Percentiles rank a stretch among this genome's conserved stretches.
Evolutionary conservation across 495 filamentous ascomycete genomes (phyloP).

Genomic region (Trichoderma parareesei): DNA sequence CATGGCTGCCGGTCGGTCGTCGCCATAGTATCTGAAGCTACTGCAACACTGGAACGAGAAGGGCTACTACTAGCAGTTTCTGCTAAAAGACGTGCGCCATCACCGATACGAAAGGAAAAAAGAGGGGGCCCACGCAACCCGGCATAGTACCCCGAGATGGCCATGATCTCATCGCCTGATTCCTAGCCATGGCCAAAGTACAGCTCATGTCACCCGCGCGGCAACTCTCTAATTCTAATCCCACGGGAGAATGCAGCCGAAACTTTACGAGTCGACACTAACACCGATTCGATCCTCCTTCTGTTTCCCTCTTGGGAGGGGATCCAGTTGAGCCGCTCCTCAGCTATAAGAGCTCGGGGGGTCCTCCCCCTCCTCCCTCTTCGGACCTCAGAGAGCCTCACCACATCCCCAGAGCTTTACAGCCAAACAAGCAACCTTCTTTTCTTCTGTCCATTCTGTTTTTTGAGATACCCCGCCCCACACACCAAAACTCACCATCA

Average conservation of each 20-base stretch:
- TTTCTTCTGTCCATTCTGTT: background rate
- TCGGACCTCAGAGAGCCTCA: background rate
- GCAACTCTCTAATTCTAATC: background rate
- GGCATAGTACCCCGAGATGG: background rate
- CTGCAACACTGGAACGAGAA: too few species aligned
- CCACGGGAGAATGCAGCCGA: background rate
- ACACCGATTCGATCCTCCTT: background rate
- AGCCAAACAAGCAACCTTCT: background rate
- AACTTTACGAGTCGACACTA: background rate
- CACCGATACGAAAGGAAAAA: background rate
- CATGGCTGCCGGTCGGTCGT: too few species aligned
- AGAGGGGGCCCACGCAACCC: background rate
- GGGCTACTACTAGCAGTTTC: too few species aligned
- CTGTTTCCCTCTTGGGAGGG: background rate
- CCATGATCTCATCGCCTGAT: conserved; percentile 3
- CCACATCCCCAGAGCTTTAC: background rate
- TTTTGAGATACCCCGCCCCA: conserved; percentile 2
- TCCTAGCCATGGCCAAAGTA: background rate
- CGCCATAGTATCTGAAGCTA: too few species aligned
- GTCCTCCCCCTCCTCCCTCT: background rate
- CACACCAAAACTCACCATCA: conserved; percentile 19
- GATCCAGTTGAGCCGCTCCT: background rate
- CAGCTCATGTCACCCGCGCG: background rate
- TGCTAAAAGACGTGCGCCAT: too few species aligned
- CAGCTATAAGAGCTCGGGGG: conserved; percentile 2